Percentiles rank a stretch among this genome's conserved stretches.
These are phyloP conservation scores for Phytophthora europaea DNA, from an alignment of 352 stramenopile genomes.

Conservation along the genomic window DNA sequence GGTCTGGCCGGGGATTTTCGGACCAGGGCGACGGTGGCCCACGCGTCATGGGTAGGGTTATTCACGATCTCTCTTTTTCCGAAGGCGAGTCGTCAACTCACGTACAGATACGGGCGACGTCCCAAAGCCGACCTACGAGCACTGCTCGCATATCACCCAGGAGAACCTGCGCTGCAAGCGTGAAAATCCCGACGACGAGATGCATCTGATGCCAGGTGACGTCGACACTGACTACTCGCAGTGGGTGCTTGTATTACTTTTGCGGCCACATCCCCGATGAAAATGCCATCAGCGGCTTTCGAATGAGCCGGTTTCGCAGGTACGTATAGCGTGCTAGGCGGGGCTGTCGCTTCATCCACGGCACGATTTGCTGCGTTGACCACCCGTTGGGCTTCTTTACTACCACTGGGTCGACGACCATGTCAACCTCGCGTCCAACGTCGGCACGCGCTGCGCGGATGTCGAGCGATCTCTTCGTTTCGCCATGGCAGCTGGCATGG, in stretches of 20 bases:
- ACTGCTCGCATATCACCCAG: not conserved
- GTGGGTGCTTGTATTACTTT: slow-evolving; percentile 6
- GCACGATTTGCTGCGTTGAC: not conserved
- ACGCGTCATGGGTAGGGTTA: not conserved
- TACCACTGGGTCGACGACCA: slow-evolving; percentile 1
- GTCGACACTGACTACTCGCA: slow-evolving; percentile 13
- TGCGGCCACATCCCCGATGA: not conserved
- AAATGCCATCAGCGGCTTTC: slow-evolving; percentile 20
- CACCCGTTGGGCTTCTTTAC: slow-evolving; percentile 15
- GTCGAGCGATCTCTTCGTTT: slow-evolving; percentile 10
- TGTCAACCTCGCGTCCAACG: slow-evolving; percentile 12
- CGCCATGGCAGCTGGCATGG: slow-evolving; percentile 23
- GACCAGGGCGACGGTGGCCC: slow-evolving; percentile 10
- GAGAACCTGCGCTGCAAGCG: not conserved
- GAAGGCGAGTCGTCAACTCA: slow-evolving; percentile 12
- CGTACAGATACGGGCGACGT: not conserved
- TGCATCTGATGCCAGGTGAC: slow-evolving; percentile 10
- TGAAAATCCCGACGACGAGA: not conserved
- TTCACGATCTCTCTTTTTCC: slow-evolving; percentile 28
- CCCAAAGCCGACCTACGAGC: not conserved
- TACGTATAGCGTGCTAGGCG: slow-evolving; percentile 19
- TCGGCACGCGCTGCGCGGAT: not conserved
- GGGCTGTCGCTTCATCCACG: slow-evolving; percentile 9
- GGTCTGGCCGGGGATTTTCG: slow-evolving; percentile 18
- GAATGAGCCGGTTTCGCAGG: slow-evolving; percentile 18